phyloP scores from a whole-genome alignment of 2,329 filamentous ascomycete genomes.

The Zymoseptoria passerinii region DNA sequence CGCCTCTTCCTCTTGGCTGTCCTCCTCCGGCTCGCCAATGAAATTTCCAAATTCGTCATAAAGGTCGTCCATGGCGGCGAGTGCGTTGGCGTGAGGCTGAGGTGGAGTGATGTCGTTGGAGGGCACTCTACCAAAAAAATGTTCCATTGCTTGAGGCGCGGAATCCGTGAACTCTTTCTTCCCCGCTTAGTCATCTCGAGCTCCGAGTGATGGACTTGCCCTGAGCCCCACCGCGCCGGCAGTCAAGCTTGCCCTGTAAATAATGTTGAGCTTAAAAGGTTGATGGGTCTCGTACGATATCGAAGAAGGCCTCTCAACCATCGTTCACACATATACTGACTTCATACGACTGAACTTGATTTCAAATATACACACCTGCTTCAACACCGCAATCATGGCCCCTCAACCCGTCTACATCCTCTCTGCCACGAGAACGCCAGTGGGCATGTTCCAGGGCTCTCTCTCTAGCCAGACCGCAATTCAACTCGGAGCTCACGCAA shows the following conservation, averaged over 20 bases:
- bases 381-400: conserved; percentile 53
- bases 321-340: too few relatives aligned
- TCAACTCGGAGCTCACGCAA: conserved; percentile 81
- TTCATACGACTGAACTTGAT: too few relatives aligned
- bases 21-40: conserved; percentile 86
- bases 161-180: too few relatives aligned
- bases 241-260: too few relatives aligned
- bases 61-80: conserved; percentile 72
- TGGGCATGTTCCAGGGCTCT: conserved; percentile 90
- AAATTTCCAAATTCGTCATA: conserved; percentile 99
- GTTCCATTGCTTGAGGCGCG: too few relatives aligned
- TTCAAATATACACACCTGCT: not conserved
- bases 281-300: too few relatives aligned
- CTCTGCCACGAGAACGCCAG: conserved; percentile 65
- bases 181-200: too few relatives aligned
- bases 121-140: not conserved
- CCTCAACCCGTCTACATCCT: conserved; percentile 92
- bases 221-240: too few relatives aligned
- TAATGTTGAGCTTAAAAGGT: too few relatives aligned
- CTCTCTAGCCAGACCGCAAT: conserved; percentile 78
- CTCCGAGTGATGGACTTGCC: too few relatives aligned
- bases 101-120: not conserved
- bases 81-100: not conserved
- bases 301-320: too few relatives aligned
- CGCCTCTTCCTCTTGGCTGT: conserved; percentile 76